phyloP scores from a whole-genome alignment of 441 rosid genomes.

The Erodium texanum region DNA sequence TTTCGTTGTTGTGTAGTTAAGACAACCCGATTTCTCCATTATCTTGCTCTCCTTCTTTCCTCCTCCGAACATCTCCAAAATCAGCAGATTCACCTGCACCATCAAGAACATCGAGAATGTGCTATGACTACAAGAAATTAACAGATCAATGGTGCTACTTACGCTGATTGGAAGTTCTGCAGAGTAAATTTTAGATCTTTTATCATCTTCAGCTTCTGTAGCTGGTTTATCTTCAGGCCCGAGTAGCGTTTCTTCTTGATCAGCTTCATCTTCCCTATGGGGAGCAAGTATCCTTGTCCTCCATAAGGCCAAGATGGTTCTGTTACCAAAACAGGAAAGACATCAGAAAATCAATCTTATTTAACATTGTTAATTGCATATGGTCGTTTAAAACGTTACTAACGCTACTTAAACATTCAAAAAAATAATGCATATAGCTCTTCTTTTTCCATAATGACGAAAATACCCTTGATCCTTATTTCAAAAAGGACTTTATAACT shows the following conservation, averaged over 20 bases:
- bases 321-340: constrained; percentile 25
- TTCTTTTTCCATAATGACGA: no score
- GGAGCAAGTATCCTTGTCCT: constrained; percentile 45
- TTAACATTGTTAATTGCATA: no score
- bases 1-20: constrained; percentile 35
- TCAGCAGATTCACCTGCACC: constrained; percentile 45
- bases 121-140: no score
- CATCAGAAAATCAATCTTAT: no score
- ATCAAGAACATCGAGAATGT: neutral
- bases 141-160: constrained; percentile 12
- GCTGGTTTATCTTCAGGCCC: constrained; percentile 30
- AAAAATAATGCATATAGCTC: no score
- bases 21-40: constrained; percentile 76
- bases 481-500: no score
- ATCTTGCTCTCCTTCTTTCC: constrained; percentile 53
- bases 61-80: constrained; percentile 53
- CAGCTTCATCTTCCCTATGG: constrained; percentile 47
- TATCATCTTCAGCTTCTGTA: constrained; percentile 35
- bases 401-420: no score
- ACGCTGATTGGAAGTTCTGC: constrained; percentile 56
- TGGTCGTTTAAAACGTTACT: no score
- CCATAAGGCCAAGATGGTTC: constrained; percentile 82
- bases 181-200: constrained; percentile 39
- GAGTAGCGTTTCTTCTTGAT: constrained; percentile 30
- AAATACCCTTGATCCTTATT: no score